Base-by-base conservation (phyloP, 345 rosid genomes). In the Durio zibethinus region DNA sequence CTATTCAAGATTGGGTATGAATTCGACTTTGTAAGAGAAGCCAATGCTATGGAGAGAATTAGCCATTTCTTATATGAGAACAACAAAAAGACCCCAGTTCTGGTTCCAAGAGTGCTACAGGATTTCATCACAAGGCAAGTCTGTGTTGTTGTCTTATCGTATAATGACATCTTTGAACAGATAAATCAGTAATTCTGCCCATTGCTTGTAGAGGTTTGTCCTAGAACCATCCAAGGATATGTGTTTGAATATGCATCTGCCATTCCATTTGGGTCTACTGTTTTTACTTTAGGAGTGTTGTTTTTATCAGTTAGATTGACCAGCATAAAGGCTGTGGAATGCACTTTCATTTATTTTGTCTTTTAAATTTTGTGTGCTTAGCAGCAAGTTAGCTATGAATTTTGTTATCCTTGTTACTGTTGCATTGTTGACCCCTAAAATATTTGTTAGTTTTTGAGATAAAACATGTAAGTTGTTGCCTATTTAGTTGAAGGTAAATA, bases 11-110 rank as follows among this genome's bases (percentile, higher is more conserved):
- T 95, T 85, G 98, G 94, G 31, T 93, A 90, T 82, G 99, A 95
- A 80, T 95, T 95, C 84, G 99, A 95, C 83, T 95, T 95, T 83
- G 63, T 36, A 72, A 90, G 96, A 82, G 99, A 95, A 83, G 98
- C 96, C 31, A 73, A 84, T 73, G 97, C 98, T n/a, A 95, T 95
- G 99, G 89, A 90, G 75, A 89, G 86, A 81, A 95, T 95, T 72
- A 87, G 88, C 14, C 84, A 7, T 72, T 95, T 93, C 83, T 87
- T 95, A 15, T 84, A 89, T 31, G 82, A 82, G 81, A 89, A 90
- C 74, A 95, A 93, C 90, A 91, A 82, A 83, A 93, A 80, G 87
- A 76, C 88, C 82, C 99, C 99, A 20, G 98, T 93, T 81, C 18
- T 82, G 65, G 96, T 93, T 76, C 99, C 99, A 47, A 84, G 90